Evolutionary conservation across 768 basidiomycete species (phyloP), one percentile per base, ranked within the genome.

Genomic region (Austroboletus eburneus): DNA sequence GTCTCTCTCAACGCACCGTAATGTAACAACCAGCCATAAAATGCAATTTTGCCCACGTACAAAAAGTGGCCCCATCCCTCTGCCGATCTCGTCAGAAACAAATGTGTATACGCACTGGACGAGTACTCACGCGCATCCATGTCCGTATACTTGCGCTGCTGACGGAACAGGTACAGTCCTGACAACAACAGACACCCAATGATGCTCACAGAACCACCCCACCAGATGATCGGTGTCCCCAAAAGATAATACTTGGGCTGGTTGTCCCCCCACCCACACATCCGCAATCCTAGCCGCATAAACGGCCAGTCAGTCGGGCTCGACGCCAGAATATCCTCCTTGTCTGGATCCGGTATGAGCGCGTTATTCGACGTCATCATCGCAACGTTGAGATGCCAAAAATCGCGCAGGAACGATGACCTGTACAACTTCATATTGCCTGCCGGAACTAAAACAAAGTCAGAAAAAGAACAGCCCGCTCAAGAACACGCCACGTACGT

Each of bases 291-390:
- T 14, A 94, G 76, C 38, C 81, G 81, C 33, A 97, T 72, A 71
- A 88, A 83, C 0, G 95, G 95, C 95, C 96, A 99, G 59, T 98
- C 94, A 32, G 78, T 77, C 0, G 95, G 94, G 56, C 78, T 81
- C 27, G 92, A 95, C 0, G 95, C 96, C 42, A 99, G 81, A 61
- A 97, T 91, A 64, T 99, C 96, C 57, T 95, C 91, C 69, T 98
- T 98, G 74, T 99, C 96, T 0, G 95, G 92, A 59, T 99, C 93
- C 1, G 96, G 96, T 33, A 98, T 66, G 45, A 99, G 84, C 0
- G 96, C 95, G 62, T 99, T 99, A 72, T 99, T 99, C 5, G 96
- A 97, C 0, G 95, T 96, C 91, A 94, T 93, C 96, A 99, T 99
- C 8, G 94, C 96, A 21, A 99, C 91, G 61, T 99, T 99, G 46